Conservation (phyloP, 2,329 filamentous ascomycete genomes). For the Fusarium sacchari region DNA sequence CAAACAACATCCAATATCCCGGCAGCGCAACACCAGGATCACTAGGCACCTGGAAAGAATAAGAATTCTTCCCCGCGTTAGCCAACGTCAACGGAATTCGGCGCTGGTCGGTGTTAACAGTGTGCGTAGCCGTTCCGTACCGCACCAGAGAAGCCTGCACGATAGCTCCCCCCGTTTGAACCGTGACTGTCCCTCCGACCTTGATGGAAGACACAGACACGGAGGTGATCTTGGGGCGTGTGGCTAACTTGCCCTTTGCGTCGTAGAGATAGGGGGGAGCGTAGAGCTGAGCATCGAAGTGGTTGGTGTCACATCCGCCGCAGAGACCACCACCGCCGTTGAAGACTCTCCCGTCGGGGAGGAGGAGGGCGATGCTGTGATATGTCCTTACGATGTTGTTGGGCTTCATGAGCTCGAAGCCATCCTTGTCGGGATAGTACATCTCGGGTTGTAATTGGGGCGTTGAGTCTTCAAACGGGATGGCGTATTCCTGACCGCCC, state of each 20-base stretch:
- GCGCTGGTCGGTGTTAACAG: slow-evolving; percentile 32
- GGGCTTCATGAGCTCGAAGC: slow-evolving; percentile 17
- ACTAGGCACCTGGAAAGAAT: slow-evolving; percentile 21
- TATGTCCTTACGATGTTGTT: slow-evolving; percentile 28
- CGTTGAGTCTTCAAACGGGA: slow-evolving; percentile 29
- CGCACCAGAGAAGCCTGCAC: slow-evolving; percentile 14
- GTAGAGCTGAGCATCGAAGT: slow-evolving; percentile 35
- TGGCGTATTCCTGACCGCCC: slow-evolving; percentile 50
- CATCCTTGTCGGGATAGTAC: neutral
- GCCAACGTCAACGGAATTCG: slow-evolving; percentile 15
- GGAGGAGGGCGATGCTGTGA: slow-evolving; percentile 24
- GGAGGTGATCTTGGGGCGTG: slow-evolving; percentile 11
- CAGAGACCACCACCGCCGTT: slow-evolving; percentile 33
- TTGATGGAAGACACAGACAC: slow-evolving; percentile 7
- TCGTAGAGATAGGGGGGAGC: slow-evolving; percentile 22
- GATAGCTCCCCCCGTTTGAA: neutral
- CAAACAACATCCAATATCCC: slow-evolving; percentile 39
- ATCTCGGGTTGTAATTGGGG: slow-evolving; percentile 25
- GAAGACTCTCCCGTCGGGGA: slow-evolving; percentile 27
- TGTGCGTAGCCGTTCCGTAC: slow-evolving; percentile 30
- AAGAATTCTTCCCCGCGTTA: slow-evolving; percentile 2
- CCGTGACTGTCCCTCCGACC: neutral
- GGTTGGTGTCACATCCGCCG: slow-evolving; percentile 19
- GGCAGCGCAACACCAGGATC: slow-evolving; percentile 30
- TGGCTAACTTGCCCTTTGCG: slow-evolving; percentile 13